phyloP scores from a whole-genome alignment of 129 eudicot genomes.

The Kitagawia praeruptora region DNA sequence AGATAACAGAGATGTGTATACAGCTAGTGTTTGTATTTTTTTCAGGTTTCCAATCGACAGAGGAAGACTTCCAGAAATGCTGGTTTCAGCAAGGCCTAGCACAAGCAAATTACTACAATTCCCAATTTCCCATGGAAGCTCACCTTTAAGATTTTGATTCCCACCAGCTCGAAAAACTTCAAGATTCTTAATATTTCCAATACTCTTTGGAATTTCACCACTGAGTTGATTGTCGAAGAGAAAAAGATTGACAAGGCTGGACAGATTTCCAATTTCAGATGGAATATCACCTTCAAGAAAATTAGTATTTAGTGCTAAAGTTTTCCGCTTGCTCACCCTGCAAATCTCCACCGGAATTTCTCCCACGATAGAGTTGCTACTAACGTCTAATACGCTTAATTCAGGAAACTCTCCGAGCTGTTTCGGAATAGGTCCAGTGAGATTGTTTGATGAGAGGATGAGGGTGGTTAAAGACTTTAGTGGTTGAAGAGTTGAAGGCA shows the following conservation, averaged over 20 bases:
- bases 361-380: slow-evolving; percentile 60
- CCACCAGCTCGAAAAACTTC: no score
- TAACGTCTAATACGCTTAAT: slow-evolving; percentile 47
- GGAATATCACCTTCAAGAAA: slow-evolving; percentile 59
- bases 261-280: slow-evolving; percentile 53
- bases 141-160: no score
- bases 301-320: slow-evolving; percentile 49
- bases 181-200: no score
- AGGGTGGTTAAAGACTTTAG: slow-evolving; percentile 44
- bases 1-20: no score
- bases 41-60: no score
- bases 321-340: slow-evolving; percentile 36
- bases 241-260: slow-evolving; percentile 29
- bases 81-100: no score
- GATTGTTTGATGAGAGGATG: slow-evolving; percentile 56
- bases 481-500: slow-evolving; percentile 67
- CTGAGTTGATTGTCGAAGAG: slow-evolving; percentile 72
- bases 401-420: slow-evolving; percentile 71
- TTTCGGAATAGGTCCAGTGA: slow-evolving; percentile 66
- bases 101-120: no score
- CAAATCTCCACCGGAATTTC: slow-evolving; percentile 67
- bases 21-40: no score
- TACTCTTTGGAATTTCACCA: no score
- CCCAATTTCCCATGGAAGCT: no score
- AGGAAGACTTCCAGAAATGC: no score